Percentiles rank a stretch among this genome's conserved stretches.
These are phyloP conservation scores for Strobilomyces confusus DNA, from an alignment of 768 basidiomycete genomes.

Conservation along the genomic window DNA sequence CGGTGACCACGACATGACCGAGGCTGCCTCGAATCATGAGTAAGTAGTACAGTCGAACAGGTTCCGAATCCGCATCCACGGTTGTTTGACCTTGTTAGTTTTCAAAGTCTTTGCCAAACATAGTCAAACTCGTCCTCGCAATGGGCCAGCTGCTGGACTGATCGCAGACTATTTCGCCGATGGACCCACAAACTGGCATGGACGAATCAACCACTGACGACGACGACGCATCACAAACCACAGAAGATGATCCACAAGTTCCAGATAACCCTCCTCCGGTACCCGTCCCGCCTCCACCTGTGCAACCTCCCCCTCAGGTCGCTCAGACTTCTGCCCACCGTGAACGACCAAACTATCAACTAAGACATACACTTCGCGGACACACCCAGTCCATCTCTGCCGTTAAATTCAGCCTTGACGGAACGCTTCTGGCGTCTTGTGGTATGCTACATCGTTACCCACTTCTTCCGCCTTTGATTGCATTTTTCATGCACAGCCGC, in stretches of 20 bases:
- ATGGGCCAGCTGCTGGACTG: too few relatives aligned
- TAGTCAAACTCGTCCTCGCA: conserved; percentile 19
- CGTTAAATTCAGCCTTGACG: conserved; percentile 90
- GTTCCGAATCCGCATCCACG: too few relatives aligned
- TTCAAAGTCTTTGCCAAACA: conserved; percentile 23
- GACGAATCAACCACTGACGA: conserved; percentile 51
- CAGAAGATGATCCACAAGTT: conserved; percentile 79
- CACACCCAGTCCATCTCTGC: conserved; percentile 84
- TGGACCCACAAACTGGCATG: conserved; percentile 21
- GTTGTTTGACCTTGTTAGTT: conserved; percentile 23
- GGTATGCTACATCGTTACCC: conserved; percentile 46
- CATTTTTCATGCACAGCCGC: conserved; percentile 48
- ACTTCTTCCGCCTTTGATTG: neutral
- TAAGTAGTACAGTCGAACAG: too few relatives aligned
- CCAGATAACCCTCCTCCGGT: conserved; percentile 51
- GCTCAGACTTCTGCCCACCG: conserved; percentile 35
- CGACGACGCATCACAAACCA: conserved; percentile 75
- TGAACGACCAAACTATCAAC: conserved; percentile 61
- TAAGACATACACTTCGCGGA: conserved; percentile 63
- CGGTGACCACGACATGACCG: conserved; percentile 14
- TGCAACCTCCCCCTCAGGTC: conserved; percentile 28
- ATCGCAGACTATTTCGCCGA: conserved; percentile 1
- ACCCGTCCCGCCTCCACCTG: conserved; percentile 34
- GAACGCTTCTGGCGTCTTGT: conserved; percentile 79
- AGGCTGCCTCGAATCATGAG: too few relatives aligned